These are phyloP conservation scores for Yarrowia sp. DNA, from an alignment of 805 yeast genomes.

Conservation along the genomic window DNA sequence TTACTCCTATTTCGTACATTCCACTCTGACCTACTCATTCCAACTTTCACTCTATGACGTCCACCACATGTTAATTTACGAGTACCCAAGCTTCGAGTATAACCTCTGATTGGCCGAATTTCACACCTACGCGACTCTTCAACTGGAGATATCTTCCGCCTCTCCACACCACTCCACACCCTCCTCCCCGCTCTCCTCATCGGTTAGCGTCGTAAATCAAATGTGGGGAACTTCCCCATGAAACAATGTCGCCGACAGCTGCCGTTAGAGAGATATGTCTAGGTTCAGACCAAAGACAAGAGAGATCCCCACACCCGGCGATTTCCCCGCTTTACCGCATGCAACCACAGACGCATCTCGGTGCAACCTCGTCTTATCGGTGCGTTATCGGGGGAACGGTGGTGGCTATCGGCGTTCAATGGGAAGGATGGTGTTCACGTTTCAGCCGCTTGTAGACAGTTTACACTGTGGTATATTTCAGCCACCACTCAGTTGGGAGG, in stretches of 20 bases:
- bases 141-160: slow-evolving; percentile 6
- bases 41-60: not conserved
- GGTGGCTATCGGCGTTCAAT: no score
- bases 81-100: no score
- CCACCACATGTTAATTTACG: not conserved
- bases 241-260: slow-evolving; percentile 1
- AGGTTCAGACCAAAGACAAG: no score
- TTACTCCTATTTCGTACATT: not conserved
- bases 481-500: no score
- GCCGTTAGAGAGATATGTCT: slow-evolving; percentile 8
- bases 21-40: not conserved
- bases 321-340: slow-evolving; percentile 6
- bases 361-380: slow-evolving; percentile 12
- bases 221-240: not conserved
- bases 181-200: no score
- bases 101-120: not conserved
- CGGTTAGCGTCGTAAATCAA: no score
- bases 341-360: not conserved
- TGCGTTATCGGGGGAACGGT: not conserved
- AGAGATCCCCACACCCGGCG: no score
- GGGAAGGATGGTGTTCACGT: no score
- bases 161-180: not conserved
- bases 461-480: no score
- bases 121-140: not conserved
- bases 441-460: no score